A percentile compares a stretch with the other conserved stretches of the same genome.
Evolutionary conservation across 164 flowering plant species (phyloP).

Genomic region (Vitis rupestris): DNA sequence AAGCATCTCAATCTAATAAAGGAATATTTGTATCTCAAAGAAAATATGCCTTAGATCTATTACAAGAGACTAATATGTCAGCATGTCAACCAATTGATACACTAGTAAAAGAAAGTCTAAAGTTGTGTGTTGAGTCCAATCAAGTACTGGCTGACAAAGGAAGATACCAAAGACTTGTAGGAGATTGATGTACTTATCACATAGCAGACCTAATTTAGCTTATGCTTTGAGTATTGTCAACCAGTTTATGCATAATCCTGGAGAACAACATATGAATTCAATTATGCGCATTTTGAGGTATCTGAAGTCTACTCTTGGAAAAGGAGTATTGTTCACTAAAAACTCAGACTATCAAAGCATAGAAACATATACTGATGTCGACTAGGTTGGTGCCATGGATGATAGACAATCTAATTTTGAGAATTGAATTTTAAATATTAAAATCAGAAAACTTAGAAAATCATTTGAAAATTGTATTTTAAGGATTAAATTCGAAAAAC

Average conservation of each 20-base stretch:
- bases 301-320: background rate
- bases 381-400: background rate
- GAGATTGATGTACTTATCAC: background rate
- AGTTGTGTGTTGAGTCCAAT: background rate
- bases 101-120: background rate
- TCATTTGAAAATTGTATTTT: too few species aligned
- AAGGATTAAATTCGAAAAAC: too few species aligned
- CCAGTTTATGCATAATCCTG: background rate
- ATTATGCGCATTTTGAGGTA: background rate
- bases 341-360: background rate
- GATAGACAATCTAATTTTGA: background rate
- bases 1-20: too few species aligned
- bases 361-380: background rate
- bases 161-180: background rate
- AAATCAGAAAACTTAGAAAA: too few species aligned
- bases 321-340: background rate
- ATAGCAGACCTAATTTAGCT: background rate
- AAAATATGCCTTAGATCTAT: too few species aligned
- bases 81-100: background rate
- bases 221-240: background rate
- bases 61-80: background rate
- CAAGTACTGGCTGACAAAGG: too few species aligned
- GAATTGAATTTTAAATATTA: too few species aligned
- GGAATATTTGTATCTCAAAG: too few species aligned
- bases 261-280: background rate